Evolutionary conservation across 2,329 filamentous ascomycete genomes (phyloP).

Genomic region (Herpotrichia juniperi): DNA sequence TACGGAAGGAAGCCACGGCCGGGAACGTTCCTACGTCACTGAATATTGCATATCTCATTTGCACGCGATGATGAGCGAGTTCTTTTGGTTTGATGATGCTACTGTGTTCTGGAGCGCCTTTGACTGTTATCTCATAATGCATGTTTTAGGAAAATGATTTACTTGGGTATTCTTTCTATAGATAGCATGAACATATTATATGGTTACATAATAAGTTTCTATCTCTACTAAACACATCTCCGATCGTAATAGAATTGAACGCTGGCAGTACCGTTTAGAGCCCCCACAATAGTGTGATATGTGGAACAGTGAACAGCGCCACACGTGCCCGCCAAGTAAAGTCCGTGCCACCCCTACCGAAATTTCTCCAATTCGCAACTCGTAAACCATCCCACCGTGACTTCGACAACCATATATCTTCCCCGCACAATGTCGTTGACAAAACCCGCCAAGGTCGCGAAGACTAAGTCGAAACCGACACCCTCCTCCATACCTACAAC

Average conservation of each 20-base stretch:
- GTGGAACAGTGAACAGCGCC: not conserved
- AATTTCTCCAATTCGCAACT: constrained; percentile 33
- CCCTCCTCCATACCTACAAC: constrained; percentile 28
- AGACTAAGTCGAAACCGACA: constrained; percentile 16
- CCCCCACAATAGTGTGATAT: not conserved
- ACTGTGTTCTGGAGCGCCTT: not conserved
- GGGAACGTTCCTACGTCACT: not conserved
- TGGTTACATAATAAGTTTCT: no score
- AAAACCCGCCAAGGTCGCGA: not conserved
- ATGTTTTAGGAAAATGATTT: no score
- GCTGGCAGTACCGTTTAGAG: no score
- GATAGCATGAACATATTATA: no score
- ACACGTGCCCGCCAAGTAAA: constrained; percentile 4
- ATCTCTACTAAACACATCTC: no score
- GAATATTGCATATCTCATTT: not conserved
- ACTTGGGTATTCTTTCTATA: no score
- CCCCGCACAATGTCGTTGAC: not conserved
- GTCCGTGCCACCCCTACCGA: constrained; percentile 39
- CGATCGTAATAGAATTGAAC: no score
- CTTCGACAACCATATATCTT: not conserved
- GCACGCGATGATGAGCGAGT: not conserved
- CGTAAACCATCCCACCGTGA: constrained; percentile 5
- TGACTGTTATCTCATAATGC: no score
- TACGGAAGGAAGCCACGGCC: constrained; percentile 1
- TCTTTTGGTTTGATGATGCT: not conserved